These are phyloP conservation scores for Rhizopogon vesiculosus DNA, from an alignment of 768 basidiomycete genomes.

Conservation along the genomic window DNA sequence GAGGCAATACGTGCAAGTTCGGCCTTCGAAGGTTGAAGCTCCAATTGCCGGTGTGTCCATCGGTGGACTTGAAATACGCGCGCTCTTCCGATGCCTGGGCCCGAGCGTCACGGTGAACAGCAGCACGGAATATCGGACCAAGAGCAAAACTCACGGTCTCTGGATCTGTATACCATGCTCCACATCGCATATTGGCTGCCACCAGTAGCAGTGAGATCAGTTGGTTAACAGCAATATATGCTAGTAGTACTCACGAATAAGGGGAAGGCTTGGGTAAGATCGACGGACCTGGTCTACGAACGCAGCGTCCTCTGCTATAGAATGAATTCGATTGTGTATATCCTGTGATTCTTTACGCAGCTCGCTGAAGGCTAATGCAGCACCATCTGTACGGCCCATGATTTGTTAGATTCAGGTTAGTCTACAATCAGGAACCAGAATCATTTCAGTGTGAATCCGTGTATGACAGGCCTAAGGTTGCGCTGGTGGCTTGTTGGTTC, in stretches of 20 bases:
- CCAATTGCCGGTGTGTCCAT: slow-evolving; percentile 86
- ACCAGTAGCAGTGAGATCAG: background rate
- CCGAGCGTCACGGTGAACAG: slow-evolving; percentile 7
- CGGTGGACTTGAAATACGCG: slow-evolving; percentile 91
- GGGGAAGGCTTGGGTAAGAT: slow-evolving; percentile 44
- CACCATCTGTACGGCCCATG: slow-evolving; percentile 1
- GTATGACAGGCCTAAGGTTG: too few relatives aligned
- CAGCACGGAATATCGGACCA: background rate
- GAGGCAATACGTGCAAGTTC: slow-evolving; percentile 72
- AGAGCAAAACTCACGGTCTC: slow-evolving; percentile 36
- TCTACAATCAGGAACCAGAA: background rate
- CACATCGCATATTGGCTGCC: slow-evolving; percentile 87
- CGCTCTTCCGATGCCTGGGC: slow-evolving; percentile 11
- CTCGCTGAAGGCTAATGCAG: slow-evolving; percentile 34
- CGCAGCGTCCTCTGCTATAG: slow-evolving; percentile 68
- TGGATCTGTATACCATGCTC: slow-evolving; percentile 90
- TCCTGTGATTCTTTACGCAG: slow-evolving; percentile 70
- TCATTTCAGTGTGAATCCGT: background rate
- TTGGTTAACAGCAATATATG: background rate
- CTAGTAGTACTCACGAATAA: slow-evolving; percentile 44
- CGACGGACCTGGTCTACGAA: slow-evolving; percentile 60
- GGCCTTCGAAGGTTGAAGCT: slow-evolving; percentile 78
- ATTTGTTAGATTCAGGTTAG: too few relatives aligned
- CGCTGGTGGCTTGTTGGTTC: too few relatives aligned
- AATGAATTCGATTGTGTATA: slow-evolving; percentile 84